Evolutionary conservation across 148 eudicot genomes (phyloP), one percentile per base, ranked within the genome.

Genomic region (Nepenthes gracilis): DNA sequence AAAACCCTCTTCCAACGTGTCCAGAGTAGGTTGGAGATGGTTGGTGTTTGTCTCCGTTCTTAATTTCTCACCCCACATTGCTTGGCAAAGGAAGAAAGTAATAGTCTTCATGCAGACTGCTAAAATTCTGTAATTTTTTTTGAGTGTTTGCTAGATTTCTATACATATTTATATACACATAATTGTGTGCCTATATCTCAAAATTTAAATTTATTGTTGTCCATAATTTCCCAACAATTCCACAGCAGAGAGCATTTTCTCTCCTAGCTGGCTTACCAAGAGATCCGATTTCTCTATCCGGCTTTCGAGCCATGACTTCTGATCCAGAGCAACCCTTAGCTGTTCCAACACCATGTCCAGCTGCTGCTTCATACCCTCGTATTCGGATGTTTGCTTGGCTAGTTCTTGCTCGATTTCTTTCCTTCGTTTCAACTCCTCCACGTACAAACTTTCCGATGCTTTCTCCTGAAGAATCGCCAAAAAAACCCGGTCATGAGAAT

Each of bases 321-420:
- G 8, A 45, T 45, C 48, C 6, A 6, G 48, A 11, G 48, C 11
- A 11, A 45, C 11, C 48, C 11, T 11, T 6, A 45, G 48, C 11
- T 45, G 8, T 45, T 45, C 48, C 6, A 45, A 11, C 6, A 11
- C 48, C 48, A 45, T 45, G 48, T 45, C 48, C 11, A 6, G 48
- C 48, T 45, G 48, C 6, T 45, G 48, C 48, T 45, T 45, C 48
- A 45, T 45, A 5, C 11, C 48, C 48, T 45, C 48, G 48, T 5
- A 11, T 45, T 45, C 48, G 8, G 0, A 6, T 45, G 48, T 45
- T 11, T 11, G 6, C 11, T 45, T 45, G 6, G 48, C 11, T 6
- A 45, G 45, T 33, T 62, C 49, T 51, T 52, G 43, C 57, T 51
- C 65, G 10, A 51, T 2, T 51, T 62, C 65, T 8, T n/a, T 51